phyloP scores from a whole-genome alignment of 495 filamentous ascomycete genomes.

The Penicillium flavigenum region DNA sequence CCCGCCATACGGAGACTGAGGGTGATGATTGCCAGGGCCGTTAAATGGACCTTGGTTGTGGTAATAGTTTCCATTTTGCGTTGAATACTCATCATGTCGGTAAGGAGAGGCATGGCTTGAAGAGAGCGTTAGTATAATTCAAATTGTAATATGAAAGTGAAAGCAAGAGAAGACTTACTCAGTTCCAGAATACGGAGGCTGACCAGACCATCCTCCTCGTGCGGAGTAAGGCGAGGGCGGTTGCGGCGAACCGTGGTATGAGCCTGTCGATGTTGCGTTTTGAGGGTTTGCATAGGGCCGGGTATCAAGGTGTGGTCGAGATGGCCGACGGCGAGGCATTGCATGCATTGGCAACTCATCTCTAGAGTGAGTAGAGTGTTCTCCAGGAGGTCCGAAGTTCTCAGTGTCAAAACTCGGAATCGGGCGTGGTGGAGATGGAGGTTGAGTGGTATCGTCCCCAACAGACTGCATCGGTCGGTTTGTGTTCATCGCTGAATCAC shows the following conservation, averaged over 20 bases:
- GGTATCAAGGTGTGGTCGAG: conserved; percentile 41
- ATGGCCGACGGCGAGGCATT: conserved; percentile 31
- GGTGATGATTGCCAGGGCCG: conserved; percentile 51
- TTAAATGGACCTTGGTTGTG: conserved; percentile 54
- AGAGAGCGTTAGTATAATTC: conserved; percentile 23
- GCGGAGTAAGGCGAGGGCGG: conserved; percentile 62
- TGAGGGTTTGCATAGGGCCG: conserved; percentile 57
- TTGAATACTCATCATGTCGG: conserved; percentile 47
- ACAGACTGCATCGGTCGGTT: conserved; percentile 30
- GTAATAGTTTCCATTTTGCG: conserved; percentile 52
- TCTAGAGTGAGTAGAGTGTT: conserved; percentile 26
- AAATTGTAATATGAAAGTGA: conserved; percentile 14
- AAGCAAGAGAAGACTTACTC: conserved; percentile 47
- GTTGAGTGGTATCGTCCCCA: conserved; percentile 27
- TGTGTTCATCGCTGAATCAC: conserved; percentile 34
- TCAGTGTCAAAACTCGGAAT: conserved; percentile 39
- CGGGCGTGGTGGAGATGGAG: conserved; percentile 43
- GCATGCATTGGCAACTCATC: conserved; percentile 41
- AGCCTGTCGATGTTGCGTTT: conserved; percentile 56
- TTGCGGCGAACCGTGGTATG: conserved; percentile 66
- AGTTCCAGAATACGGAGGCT: conserved; percentile 55
- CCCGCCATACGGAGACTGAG: conserved; percentile 45
- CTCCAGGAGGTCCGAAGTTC: conserved; percentile 19
- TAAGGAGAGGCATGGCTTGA: conserved; percentile 51
- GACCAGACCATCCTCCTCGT: conserved; percentile 58